A percentile compares a stretch with the other conserved stretches of the same genome.
These are phyloP conservation scores for Kodamaea hsintzibuensis DNA, from an alignment of 805 yeast species.

Conservation along the genomic window DNA sequence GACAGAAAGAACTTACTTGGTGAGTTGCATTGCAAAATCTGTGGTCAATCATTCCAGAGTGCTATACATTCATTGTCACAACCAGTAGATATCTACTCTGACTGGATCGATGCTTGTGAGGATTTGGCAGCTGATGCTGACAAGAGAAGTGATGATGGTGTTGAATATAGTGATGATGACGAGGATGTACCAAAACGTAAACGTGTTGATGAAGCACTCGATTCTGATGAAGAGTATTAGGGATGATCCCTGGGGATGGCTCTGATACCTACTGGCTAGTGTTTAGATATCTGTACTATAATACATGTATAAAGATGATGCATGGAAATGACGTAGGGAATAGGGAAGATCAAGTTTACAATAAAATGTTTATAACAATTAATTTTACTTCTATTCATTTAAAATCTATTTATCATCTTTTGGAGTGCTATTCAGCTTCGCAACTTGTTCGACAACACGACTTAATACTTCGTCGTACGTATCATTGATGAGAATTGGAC, in stretches of 20 bases:
- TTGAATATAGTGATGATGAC: slow-evolving; percentile 37
- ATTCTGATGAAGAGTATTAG: slow-evolving; percentile 8
- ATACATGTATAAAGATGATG: not conserved
- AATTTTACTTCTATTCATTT: not conserved
- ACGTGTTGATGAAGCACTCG: slow-evolving; percentile 2
- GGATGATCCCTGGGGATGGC: not conserved
- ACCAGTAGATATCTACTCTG: slow-evolving; percentile 93
- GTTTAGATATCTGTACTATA: slow-evolving; percentile 1
- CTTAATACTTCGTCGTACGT: slow-evolving; percentile 23
- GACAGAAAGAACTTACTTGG: slow-evolving; percentile 89
- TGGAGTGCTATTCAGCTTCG: slow-evolving; percentile 7
- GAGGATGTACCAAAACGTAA: slow-evolving; percentile 13
- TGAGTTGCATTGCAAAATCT: slow-evolving; percentile 81
- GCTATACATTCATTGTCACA: slow-evolving; percentile 81
- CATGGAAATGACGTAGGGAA: no score
- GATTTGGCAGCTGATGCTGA: slow-evolving; percentile 72
- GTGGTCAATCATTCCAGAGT: slow-evolving; percentile 92
- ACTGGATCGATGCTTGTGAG: slow-evolving; percentile 97
- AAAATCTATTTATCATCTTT: not conserved
- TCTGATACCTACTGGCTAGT: not conserved
- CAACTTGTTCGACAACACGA: not conserved
- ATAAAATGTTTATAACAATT: no score
- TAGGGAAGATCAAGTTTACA: no score
- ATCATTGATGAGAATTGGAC: slow-evolving; percentile 13
- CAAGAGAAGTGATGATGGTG: slow-evolving; percentile 23